Evolutionary conservation across 805 yeast genomes (phyloP), one percentile per base, ranked within the genome.

Genomic region (Sungouiella blattae): DNA sequence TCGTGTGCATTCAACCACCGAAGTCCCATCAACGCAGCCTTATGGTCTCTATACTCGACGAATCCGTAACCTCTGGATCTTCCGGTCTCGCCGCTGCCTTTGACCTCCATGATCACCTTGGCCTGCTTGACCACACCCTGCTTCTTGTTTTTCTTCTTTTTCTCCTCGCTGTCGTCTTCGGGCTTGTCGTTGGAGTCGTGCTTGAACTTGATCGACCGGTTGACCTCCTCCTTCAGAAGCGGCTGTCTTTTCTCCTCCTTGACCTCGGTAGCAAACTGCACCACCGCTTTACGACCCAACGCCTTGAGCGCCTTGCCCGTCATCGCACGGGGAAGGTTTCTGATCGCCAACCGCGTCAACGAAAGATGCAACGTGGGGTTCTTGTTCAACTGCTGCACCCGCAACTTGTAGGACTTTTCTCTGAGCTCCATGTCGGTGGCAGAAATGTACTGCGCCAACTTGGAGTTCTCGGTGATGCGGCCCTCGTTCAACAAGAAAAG

Each of bases 41-140:
- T 84, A 60, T 93, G 98, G 60, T 89, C 95, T 62, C 88, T 80
- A 60, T 73, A 88, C 63, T 93, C 98, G 29, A 93, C 62, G 71
- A 93, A 91, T 44, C 98, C 98, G 53, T 91, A 93, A 41, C 98
- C 98, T 69, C 97, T 82, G 54, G 93, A 81, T 61, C 98, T 76
- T 37, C 98, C 98, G 18, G 72, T 62, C 17, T 82, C 83, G 14
- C 95, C 94, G 6, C 91, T 70, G 6, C 88, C 95, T 58, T 89
- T 91, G 28, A 87, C 85, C 64, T 93, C 98, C 72, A 78, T 84
- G 43, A 93, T 84, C 46, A 93, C 82, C 67, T 93, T 93, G 17
- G 97, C 84, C 63, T 93, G 98, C 60, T 77, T 82, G 3, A 93
- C 95, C 26, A 93, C 87, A 65, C 98, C 98, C 30, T 75, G 77